Base-by-base conservation (phyloP, 495 filamentous ascomycete species). In the Penicillium herquei region DNA sequence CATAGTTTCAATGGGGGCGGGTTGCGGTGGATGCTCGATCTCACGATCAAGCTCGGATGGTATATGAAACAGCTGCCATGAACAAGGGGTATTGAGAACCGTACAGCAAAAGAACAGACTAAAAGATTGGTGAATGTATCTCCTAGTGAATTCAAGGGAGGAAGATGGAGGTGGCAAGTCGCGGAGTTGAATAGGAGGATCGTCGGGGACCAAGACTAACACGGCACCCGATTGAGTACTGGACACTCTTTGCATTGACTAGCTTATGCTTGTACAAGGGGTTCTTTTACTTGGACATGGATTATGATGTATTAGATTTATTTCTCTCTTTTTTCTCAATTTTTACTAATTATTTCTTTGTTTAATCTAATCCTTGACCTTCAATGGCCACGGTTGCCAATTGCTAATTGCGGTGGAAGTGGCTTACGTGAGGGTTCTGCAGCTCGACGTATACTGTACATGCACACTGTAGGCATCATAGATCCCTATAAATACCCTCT, bases 1-100 rank as follows among this genome's bases (percentile, higher is more conserved):
- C 74, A 77, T 77, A 51, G 51, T 65, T 26, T 59, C 42, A 46
- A 21, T 49, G 37, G 11, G 56, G 34, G 39, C 45, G 57, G 50
- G 55, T 48, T 53, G 39, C 54, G 54, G 16, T 49, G 49, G 35
- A 42, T 39, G 31, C 56, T 64, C 46, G 57, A 43, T 56, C 51
- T 56, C 51, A 57, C 53, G 49, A 55, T 49, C 14, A 30, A 46
- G 34, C 34, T 52, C 11, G 41, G 39, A 33, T 18, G 41, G 39
- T 44, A 32, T 14, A 51, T 49, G 45, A 40, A 35, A 39, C 39
- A 53, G 57, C 31, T 65, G 67, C 68, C 69, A 76, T 74, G 51
- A 57, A 69, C 34, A 26, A 26, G 21, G 18, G 58, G 43, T 13
- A 26, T 31, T n/a, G 13, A 13, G 31, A 26, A 31, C 18, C 43